Conservation (phyloP, 78 protist species). For the Dictyostelium capitatum region DNA sequence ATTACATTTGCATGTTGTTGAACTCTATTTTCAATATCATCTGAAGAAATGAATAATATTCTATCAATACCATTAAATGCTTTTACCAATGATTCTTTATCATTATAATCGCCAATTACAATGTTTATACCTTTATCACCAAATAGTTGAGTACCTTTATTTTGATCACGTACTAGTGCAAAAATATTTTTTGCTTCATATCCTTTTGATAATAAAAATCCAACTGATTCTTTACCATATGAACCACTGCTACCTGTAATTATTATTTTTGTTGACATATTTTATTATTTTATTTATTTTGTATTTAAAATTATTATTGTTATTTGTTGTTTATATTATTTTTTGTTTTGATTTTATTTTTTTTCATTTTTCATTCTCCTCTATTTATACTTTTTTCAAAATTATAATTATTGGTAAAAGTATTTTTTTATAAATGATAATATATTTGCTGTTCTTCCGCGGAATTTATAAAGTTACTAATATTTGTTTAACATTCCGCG, state of each 20-base stretch:
- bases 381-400: no score
- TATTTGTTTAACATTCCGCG: no score
- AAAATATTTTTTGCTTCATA: not conserved
- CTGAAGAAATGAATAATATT: constrained; percentile 22
- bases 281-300: no score
- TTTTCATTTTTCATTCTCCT: no score
- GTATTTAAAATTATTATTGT: no score
- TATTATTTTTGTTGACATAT: constrained; percentile 10
- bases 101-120: constrained; percentile 30
- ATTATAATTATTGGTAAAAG: no score
- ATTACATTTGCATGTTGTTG: constrained; percentile 18
- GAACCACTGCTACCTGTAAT: constrained; percentile 28
- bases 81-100: not conserved
- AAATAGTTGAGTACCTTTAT: not conserved
- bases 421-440: no score
- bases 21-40: constrained; percentile 16
- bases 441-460: no score
- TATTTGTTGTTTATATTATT: no score
- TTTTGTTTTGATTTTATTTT: no score
- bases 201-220: not conserved
- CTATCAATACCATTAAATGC: constrained; percentile 28
- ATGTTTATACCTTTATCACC: not conserved
- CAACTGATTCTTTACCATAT: constrained; percentile 21
- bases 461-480: no score
- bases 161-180: constrained; percentile 32